Percentiles rank a stretch among this genome's conserved stretches.
Evolutionary conservation across 345 rosid genomes (phyloP).

Genomic region (Pistacia vera): DNA sequence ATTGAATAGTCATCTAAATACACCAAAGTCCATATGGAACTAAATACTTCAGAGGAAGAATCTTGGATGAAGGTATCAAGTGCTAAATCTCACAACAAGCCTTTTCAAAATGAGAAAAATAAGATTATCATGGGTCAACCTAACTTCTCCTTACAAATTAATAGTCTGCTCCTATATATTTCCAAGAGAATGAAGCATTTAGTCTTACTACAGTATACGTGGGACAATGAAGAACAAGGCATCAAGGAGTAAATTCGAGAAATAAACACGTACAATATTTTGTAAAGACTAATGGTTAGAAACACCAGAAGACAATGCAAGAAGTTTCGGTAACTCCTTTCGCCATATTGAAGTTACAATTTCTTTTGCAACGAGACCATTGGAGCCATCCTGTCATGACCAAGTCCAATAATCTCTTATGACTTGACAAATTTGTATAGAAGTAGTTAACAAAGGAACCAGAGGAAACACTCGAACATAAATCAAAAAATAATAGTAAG

Average conservation of each 20-base stretch:
- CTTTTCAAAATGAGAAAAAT: no score
- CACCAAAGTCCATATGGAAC: no score
- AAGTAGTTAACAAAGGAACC: not conserved
- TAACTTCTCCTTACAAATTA: not conserved
- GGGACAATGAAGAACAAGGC: no score
- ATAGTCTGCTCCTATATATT: not conserved
- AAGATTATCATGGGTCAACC: not conserved
- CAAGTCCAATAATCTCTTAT: slow-evolving; percentile 14
- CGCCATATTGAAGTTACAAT: slow-evolving; percentile 33
- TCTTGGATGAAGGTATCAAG: not conserved
- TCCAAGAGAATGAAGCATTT: not conserved
- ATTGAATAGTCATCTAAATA: no score
- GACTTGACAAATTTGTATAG: not conserved
- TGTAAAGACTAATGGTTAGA: no score
- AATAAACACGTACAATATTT: no score
- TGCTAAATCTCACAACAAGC: not conserved
- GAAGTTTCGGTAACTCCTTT: no score
- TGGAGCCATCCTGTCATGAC: slow-evolving; percentile 70
- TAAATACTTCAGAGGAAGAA: not conserved
- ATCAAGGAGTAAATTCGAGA: no score
- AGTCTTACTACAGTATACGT: not conserved
- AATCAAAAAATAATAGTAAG: slow-evolving; percentile 5
- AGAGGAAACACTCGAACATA: not conserved
- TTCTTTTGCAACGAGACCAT: slow-evolving; percentile 74
- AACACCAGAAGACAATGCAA: no score